Percentiles rank a stretch among this genome's conserved stretches.
Evolutionary conservation across 2,329 filamentous ascomycete genomes (phyloP).

Genomic region (Penicillium sumatraense): DNA sequence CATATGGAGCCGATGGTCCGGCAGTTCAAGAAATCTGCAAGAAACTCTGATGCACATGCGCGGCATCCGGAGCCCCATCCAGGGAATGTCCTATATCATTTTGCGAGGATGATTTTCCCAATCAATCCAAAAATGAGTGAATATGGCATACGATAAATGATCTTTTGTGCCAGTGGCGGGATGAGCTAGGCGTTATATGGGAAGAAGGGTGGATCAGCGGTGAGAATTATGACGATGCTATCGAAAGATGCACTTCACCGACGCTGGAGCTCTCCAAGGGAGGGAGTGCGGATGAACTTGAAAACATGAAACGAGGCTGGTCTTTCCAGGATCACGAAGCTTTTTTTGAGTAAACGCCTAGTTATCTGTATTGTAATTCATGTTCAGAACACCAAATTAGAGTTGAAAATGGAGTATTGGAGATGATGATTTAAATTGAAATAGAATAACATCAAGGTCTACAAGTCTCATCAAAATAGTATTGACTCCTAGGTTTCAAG

Average conservation of each 20-base stretch:
- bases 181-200: constrained; percentile 20
- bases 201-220: constrained; percentile 24
- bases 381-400: no score
- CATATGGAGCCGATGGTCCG: background rate
- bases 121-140: constrained; percentile 18
- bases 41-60: no score
- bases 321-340: constrained; percentile 24
- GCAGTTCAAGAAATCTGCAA: background rate
- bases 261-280: constrained; percentile 11
- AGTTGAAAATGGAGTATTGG: no score
- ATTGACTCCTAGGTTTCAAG: no score
- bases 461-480: no score
- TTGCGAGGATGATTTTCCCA: no score
- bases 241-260: constrained; percentile 11
- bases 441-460: no score
- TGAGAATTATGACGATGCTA: constrained; percentile 11
- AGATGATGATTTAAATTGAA: no score
- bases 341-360: constrained; percentile 1
- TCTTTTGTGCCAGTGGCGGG: constrained; percentile 24
- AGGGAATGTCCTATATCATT: no score
- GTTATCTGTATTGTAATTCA: no score
- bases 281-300: constrained; percentile 13
- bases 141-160: constrained; percentile 27
- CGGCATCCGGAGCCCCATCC: no score
- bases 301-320: constrained; percentile 13